Conservation (phyloP, 192 early-diverging fungal genomes). For the Piromyces sp. region DNA sequence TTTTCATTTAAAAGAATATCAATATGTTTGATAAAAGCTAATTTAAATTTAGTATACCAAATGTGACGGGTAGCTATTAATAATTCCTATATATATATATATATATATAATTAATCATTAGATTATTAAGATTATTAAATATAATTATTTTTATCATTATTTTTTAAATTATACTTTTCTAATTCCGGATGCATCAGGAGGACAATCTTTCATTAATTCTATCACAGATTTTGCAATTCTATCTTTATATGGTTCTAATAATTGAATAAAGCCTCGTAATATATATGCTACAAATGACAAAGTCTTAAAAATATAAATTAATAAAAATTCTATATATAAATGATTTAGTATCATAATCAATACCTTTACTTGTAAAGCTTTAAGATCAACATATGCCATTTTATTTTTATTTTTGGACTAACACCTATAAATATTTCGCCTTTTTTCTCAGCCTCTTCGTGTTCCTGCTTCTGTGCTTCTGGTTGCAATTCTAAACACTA, state of each 20-base stretch:
- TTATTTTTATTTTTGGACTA: slow-evolving; percentile 47
- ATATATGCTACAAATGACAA: slow-evolving; percentile 95
- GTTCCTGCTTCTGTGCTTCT: slow-evolving; percentile 14
- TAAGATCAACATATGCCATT: slow-evolving; percentile 62
- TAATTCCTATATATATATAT: slow-evolving; percentile 43
- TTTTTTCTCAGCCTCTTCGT: slow-evolving; percentile 21
- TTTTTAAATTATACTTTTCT: slow-evolving; percentile 43
- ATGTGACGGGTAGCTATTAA: slow-evolving; percentile 88
- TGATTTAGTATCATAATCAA: no score
- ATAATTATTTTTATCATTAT: no score
- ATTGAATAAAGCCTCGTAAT: slow-evolving; percentile 53
- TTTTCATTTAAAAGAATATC: slow-evolving; percentile 86
- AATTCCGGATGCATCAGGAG: slow-evolving; percentile 76
- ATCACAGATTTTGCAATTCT: slow-evolving; percentile 78
- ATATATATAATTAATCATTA: no score
- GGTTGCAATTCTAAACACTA: slow-evolving; percentile 6
- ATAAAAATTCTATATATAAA: no score
- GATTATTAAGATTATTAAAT: no score
- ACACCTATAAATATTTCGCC: slow-evolving; percentile 63
- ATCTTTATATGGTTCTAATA: slow-evolving; percentile 54
- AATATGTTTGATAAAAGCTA: slow-evolving; percentile 76
- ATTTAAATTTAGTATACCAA: slow-evolving; percentile 77
- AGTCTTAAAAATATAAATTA: no score
- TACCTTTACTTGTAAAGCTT: slow-evolving; percentile 91
- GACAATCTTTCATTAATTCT: slow-evolving; percentile 76